phyloP scores from a whole-genome alignment of 257 asterid species.

The Linaria vulgaris region DNA sequence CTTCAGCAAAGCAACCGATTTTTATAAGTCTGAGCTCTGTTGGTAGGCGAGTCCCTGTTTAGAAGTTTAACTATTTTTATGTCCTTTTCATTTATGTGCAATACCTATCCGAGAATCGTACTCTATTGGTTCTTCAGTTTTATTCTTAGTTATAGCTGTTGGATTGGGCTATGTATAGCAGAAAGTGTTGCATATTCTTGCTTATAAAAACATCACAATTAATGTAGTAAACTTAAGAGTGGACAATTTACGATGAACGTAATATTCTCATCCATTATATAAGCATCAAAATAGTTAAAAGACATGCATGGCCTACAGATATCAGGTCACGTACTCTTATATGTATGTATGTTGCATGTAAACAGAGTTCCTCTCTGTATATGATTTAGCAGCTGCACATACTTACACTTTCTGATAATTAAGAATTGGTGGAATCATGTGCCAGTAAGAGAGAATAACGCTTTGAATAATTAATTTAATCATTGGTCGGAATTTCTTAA shows the following conservation, averaged over 20 bases:
- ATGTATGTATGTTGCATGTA: not conserved
- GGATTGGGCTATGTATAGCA: slow-evolving; percentile 13
- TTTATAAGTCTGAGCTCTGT: slow-evolving; percentile 79
- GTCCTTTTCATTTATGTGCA: not conserved
- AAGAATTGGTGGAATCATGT: slow-evolving; percentile 1
- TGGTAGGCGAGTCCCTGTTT: slow-evolving; percentile 67
- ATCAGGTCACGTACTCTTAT: no score
- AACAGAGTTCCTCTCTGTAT: not conserved
- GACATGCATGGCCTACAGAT: not conserved
- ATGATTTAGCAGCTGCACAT: slow-evolving; percentile 1
- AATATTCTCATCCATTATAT: slow-evolving; percentile 1
- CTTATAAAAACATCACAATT: slow-evolving; percentile 12
- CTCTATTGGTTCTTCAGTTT: no score
- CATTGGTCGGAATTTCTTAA: slow-evolving; percentile 2
- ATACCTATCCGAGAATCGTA: no score
- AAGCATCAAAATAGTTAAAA: not conserved
- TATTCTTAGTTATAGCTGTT: not conserved
- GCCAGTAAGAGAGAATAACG: slow-evolving; percentile 3
- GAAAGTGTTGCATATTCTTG: slow-evolving; percentile 21
- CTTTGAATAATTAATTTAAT: not conserved
- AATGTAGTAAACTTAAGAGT: slow-evolving; percentile 1
- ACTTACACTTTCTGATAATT: slow-evolving; percentile 7
- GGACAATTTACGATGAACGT: slow-evolving; percentile 17
- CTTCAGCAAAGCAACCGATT: slow-evolving; percentile 55
- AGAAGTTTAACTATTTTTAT: slow-evolving; percentile 10